Evolutionary conservation across 176 grass and related monocot species (phyloP).

Genomic region (Phoenix dactylifera): DNA sequence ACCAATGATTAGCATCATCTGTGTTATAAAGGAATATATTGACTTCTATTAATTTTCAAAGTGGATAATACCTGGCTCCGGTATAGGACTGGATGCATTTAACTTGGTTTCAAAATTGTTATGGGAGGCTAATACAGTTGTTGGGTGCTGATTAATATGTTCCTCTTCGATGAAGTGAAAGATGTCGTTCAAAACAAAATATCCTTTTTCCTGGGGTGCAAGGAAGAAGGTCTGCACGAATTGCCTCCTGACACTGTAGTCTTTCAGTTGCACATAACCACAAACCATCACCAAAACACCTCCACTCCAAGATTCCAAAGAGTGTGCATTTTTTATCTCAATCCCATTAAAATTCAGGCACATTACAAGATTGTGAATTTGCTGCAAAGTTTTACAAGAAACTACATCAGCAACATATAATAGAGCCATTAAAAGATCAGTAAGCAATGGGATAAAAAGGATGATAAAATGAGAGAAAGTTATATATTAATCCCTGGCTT

Average conservation of each 20-base stretch:
- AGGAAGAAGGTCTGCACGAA: slow-evolving; percentile 77
- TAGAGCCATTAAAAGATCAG: too few relatives aligned
- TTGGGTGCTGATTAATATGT: slow-evolving; percentile 30
- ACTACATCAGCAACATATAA: too few relatives aligned
- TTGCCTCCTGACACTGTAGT: slow-evolving; percentile 51
- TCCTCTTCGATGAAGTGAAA: slow-evolving; percentile 86
- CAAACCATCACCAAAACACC: slow-evolving; percentile 61
- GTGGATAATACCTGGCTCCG: slow-evolving; percentile 20
- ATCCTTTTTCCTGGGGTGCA: slow-evolving; percentile 72
- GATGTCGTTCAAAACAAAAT: slow-evolving; percentile 71
- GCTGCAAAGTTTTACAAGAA: slow-evolving; percentile 31
- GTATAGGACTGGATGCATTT: slow-evolving; percentile 29
- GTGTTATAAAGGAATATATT: not conserved
- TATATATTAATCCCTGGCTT: too few relatives aligned
- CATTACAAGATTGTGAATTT: slow-evolving; percentile 68
- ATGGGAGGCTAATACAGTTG: slow-evolving; percentile 10
- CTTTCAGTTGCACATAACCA: slow-evolving; percentile 61
- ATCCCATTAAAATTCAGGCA: slow-evolving; percentile 56
- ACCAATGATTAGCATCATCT: not conserved
- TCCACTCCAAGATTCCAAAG: slow-evolving; percentile 44
- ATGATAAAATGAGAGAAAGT: too few relatives aligned
- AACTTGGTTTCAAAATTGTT: slow-evolving; percentile 23
- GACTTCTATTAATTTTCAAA: too few relatives aligned
- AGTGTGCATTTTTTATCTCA: slow-evolving; percentile 85
- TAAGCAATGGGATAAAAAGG: too few relatives aligned